A percentile compares a stretch with the other conserved stretches of the same genome.
Conservation (phyloP, 164 flowering plant species). For the Tinospora cordifolia region DNA sequence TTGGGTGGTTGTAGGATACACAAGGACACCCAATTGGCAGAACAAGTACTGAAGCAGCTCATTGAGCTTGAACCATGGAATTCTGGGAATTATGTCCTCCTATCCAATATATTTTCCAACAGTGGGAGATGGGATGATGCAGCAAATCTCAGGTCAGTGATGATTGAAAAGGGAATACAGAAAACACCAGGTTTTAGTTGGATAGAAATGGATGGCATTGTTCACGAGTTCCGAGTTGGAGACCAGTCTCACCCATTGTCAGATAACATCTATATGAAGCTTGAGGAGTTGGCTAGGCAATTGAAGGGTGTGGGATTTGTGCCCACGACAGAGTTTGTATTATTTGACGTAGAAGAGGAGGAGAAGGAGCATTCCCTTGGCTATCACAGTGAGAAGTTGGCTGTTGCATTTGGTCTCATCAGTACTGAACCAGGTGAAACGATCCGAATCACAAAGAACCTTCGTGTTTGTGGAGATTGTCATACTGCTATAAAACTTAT, state of each 20-base stretch:
- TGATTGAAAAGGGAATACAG: slow-evolving; percentile 19
- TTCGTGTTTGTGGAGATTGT: slow-evolving; percentile 30
- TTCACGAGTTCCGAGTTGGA: slow-evolving; percentile 31
- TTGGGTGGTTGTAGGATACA: slow-evolving; percentile 28
- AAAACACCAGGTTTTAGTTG: slow-evolving; percentile 31
- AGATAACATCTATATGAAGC: slow-evolving; percentile 22
- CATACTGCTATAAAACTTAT: slow-evolving; percentile 26
- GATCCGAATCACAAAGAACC: slow-evolving; percentile 28
- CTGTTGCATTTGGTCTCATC: slow-evolving; percentile 29
- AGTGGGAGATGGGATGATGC: slow-evolving; percentile 28
- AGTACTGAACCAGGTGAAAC: slow-evolving; percentile 5
- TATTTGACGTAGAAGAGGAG: slow-evolving; percentile 31
- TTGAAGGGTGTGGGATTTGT: slow-evolving; percentile 21
- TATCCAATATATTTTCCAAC: slow-evolving; percentile 24
- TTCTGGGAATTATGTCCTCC: slow-evolving; percentile 27
- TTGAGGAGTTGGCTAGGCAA: slow-evolving; percentile 22
- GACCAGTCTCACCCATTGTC: slow-evolving; percentile 21
- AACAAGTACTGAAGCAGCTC: slow-evolving; percentile 20
- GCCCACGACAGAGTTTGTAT: slow-evolving; percentile 23
- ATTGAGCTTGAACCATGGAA: slow-evolving; percentile 29
- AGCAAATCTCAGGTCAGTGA: slow-evolving; percentile 20
- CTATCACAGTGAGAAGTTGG: slow-evolving; percentile 32
- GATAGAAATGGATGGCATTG: slow-evolving; percentile 24
- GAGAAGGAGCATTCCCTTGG: slow-evolving; percentile 30
- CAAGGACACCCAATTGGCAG: slow-evolving; percentile 21